Evolutionary conservation across 129 eudicot genomes (phyloP).

Genomic region (Saussurea involucrata): DNA sequence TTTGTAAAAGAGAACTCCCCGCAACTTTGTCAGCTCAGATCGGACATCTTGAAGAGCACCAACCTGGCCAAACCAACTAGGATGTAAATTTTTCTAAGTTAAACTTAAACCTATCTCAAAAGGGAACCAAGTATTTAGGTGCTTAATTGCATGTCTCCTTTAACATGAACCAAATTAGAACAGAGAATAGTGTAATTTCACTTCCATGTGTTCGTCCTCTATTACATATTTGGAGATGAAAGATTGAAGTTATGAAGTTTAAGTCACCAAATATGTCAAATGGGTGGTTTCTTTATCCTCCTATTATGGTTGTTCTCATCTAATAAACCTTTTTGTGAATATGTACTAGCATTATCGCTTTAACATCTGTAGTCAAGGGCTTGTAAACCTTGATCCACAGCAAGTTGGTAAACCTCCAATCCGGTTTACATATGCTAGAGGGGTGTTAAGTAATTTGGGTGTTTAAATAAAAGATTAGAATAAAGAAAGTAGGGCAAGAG

Average conservation of each 20-base stretch:
- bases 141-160: constrained; percentile 5
- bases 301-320: not conserved
- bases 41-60: constrained; percentile 99
- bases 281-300: not conserved
- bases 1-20: constrained; percentile 81
- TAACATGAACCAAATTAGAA: constrained; percentile 12
- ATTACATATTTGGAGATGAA: not conserved
- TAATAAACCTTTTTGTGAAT: not conserved
- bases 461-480: not conserved
- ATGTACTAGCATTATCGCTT: not conserved
- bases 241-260: not conserved
- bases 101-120: constrained; percentile 4
- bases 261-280: constrained; percentile 9
- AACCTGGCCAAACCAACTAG: constrained; percentile 52
- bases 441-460: not conserved
- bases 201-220: not conserved
- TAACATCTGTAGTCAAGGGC: not conserved
- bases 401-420: not conserved
- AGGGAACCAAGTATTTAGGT: constrained; percentile 6
- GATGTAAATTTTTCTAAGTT: constrained; percentile 10
- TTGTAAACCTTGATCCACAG: not conserved
- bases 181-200: constrained; percentile 1
- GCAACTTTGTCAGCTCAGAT: constrained; percentile 85
- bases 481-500: not conserved
- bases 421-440: not conserved